A percentile compares a stretch with the other conserved stretches of the same genome.
Conservation (phyloP, 371 early-diverging fungal species). For the Umbelopsis sp. region DNA sequence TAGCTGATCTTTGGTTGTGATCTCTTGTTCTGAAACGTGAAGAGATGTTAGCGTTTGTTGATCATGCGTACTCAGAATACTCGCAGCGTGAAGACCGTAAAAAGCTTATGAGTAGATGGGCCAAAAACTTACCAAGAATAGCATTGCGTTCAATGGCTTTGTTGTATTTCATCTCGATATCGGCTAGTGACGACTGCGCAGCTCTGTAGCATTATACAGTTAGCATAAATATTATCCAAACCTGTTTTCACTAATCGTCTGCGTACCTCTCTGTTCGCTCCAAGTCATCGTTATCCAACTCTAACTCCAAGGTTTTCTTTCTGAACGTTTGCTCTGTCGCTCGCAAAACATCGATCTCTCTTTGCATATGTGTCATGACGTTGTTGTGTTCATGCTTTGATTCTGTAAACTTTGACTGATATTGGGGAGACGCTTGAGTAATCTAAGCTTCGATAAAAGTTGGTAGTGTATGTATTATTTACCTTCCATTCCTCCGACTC, state of each 20-base stretch:
- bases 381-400: constrained; percentile 66
- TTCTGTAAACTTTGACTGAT: constrained; percentile 46
- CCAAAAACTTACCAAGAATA: constrained; percentile 44
- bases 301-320: constrained; percentile 75
- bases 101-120: not conserved
- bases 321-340: constrained; percentile 73
- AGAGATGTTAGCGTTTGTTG: too few relatives aligned
- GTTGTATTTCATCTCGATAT: constrained; percentile 72
- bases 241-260: not conserved
- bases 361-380: constrained; percentile 67
- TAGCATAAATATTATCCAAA: too few relatives aligned
- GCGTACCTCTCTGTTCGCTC: constrained; percentile 66
- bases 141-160: constrained; percentile 72
- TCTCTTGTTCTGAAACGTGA: constrained; percentile 54
- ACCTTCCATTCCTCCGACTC: constrained; percentile 82
- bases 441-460: not conserved
- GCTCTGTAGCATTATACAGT: constrained; percentile 43
- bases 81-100: too few relatives aligned
- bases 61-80: too few relatives aligned
- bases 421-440: not conserved
- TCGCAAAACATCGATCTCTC: constrained; percentile 76
- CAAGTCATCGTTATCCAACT: constrained; percentile 81
- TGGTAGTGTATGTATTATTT: constrained; percentile 3
- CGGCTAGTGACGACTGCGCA: constrained; percentile 70
- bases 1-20: constrained; percentile 66